Base-by-base conservation (phyloP, 108 stramenopile genomes). In the Parietichytrium sp. region DNA sequence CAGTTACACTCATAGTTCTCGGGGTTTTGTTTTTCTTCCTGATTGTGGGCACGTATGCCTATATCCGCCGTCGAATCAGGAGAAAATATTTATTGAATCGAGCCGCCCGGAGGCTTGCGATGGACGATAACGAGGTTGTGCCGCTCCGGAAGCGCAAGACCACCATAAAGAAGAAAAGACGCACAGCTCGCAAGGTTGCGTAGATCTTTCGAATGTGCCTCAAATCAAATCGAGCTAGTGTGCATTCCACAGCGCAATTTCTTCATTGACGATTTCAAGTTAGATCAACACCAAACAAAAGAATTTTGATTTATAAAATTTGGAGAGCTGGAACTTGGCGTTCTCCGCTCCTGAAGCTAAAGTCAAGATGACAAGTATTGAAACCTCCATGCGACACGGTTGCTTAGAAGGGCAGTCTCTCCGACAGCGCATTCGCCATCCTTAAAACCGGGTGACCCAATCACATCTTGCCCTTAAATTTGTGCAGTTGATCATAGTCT, bases 1-100 rank as follows among this genome's bases (percentile, higher is more conserved):
- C 91, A 29, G 52, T 91, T 25, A 20, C 13, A 33, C 4, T 82
- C 4, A 53, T 82, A 16, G 30, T 78, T 4, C 3, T 78, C 3
- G 49, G 29, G 23, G 33, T 15, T 27, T 8, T 48, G 4, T 16
- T 51, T 3, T 13, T 78, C 31, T 7, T 82, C 13, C 7, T 78
- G 3, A 27, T 79, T 15, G 10, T 80, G 4, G 49, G 13, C 47
- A 80, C 80, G 3, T 79, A 79, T 51, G n/a, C 48, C 20, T 36
- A 48, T 48, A 48, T 82, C 26, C 82, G 78, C 20, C 61, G 61
- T 10, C 61, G 61, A 6, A 72, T 72, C 20, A 33, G 61, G 13
- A 33, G 45, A 25, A 33, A 42, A 0, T 72, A 72, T 27, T 42
- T 72, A 16, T 25, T 72, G 29, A 42, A 33, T 7, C 61, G 61